phyloP scores from a whole-genome alignment of 495 filamentous ascomycete genomes.

The Aspergillus sclerotioniger region DNA sequence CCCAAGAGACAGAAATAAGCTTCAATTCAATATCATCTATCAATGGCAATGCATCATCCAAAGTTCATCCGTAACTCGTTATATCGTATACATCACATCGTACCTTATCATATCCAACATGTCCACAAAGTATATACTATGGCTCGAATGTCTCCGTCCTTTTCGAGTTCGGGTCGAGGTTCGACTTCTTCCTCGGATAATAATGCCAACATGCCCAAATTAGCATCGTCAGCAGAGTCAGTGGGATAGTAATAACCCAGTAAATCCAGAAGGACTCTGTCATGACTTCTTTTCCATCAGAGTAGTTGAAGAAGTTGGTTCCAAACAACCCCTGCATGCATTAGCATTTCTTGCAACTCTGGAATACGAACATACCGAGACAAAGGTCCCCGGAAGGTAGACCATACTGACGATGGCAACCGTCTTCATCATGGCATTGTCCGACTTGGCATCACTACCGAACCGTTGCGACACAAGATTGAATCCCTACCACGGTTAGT shows the following conservation, averaged over 20 bases:
- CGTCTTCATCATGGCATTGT: constrained; percentile 36
- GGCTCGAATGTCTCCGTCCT: too few relatives aligned
- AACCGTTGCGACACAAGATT: constrained; percentile 33
- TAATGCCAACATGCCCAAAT: constrained; percentile 28
- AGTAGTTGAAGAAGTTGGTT: constrained; percentile 35
- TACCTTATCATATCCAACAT: too few relatives aligned
- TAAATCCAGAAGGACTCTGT: constrained; percentile 33
- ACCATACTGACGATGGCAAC: constrained; percentile 33
- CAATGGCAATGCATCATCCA: too few relatives aligned
- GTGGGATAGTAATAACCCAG: constrained; percentile 31
- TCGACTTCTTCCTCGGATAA: neutral
- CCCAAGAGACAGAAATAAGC: too few relatives aligned
- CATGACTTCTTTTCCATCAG: constrained; percentile 12
- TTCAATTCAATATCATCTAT: too few relatives aligned
- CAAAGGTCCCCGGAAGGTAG: constrained; percentile 42
- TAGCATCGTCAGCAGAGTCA: constrained; percentile 27
- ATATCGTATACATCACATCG: too few relatives aligned
- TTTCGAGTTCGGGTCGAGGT: too few relatives aligned
- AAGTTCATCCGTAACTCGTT: too few relatives aligned
- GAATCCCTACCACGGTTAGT: constrained; percentile 20
- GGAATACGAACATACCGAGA: constrained; percentile 23
- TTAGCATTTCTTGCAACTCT: neutral
- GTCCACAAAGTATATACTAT: too few relatives aligned
- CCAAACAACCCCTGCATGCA: constrained; percentile 30
- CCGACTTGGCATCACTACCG: constrained; percentile 30